Evolutionary conservation across 1,284 basidiomycete genomes (phyloP).

Genomic region (Puccinia coronata): DNA sequence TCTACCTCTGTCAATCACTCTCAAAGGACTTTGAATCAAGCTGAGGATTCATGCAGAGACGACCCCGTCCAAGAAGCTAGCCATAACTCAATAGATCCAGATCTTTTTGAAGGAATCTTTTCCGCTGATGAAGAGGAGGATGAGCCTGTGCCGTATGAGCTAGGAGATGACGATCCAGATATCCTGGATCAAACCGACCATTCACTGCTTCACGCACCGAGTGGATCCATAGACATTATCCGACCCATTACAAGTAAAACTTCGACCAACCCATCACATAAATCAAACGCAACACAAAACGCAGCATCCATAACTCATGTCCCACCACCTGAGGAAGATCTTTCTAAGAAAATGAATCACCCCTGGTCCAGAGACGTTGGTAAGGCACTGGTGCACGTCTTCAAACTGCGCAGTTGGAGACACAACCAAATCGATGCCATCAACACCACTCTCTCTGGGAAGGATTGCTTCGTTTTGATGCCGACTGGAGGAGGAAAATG

Average conservation of each 20-base stretch:
- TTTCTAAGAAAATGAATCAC: slow-evolving; percentile 55
- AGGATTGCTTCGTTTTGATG: slow-evolving; percentile 92
- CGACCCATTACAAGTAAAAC: neutral
- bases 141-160: neutral
- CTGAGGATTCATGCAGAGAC: neutral
- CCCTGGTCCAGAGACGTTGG: slow-evolving; percentile 67
- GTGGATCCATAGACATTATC: slow-evolving; percentile 25
- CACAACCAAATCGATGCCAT: slow-evolving; percentile 85
- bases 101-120: slow-evolving; percentile 24
- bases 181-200: neutral
- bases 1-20: neutral
- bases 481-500: slow-evolving; percentile 92
- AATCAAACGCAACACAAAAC: neutral
- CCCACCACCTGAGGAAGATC: slow-evolving; percentile 23
- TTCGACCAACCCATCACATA: neutral
- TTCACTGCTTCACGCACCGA: neutral
- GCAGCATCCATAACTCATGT: neutral
- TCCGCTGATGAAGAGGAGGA: slow-evolving; percentile 15
- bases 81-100: neutral
- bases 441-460: slow-evolving; percentile 73
- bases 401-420: slow-evolving; percentile 73
- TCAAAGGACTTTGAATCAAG: neutral
- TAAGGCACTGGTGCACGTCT: slow-evolving; percentile 68
- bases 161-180: slow-evolving; percentile 1
- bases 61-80: neutral